These are phyloP conservation scores for Venturia aucupariae DNA, from an alignment of 2,329 filamentous ascomycete species.

Conservation along the genomic window DNA sequence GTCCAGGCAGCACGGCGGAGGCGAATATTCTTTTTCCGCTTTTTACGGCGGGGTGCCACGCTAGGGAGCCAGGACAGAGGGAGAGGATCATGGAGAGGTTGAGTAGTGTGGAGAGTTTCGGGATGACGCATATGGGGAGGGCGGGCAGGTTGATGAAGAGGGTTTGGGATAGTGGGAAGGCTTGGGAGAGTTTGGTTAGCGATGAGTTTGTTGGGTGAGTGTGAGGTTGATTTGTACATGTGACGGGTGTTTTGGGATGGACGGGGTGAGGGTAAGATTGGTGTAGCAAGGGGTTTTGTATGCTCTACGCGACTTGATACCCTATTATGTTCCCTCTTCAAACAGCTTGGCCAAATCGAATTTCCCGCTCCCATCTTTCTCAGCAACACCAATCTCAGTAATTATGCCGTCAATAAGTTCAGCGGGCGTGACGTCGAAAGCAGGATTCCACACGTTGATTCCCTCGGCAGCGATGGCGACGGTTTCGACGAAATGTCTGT, in stretches of 20 bases:
- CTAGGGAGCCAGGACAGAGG: conserved; percentile 46
- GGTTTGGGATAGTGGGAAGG: conserved; percentile 57
- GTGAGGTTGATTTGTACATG: no score
- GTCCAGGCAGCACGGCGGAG: conserved; percentile 60
- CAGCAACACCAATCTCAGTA: conserved; percentile 80
- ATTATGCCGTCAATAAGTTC: conserved; percentile 87
- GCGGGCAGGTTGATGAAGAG: conserved; percentile 58
- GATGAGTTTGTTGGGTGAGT: conserved; percentile 59
- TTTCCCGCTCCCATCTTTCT: conserved; percentile 60
- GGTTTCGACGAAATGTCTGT: conserved; percentile 51
- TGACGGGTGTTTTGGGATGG: no score
- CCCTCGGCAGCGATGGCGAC: conserved; percentile 69
- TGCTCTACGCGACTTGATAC: neutral
- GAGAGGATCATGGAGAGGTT: conserved; percentile 56
- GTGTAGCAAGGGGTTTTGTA: no score
- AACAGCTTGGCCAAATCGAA: conserved; percentile 51
- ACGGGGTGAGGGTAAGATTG: neutral
- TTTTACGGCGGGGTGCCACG: conserved; percentile 75
- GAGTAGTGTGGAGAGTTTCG: conserved; percentile 58
- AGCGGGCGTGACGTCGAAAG: conserved; percentile 89
- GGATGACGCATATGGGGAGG: conserved; percentile 61
- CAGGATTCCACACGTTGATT: conserved; percentile 90
- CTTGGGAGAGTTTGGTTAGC: conserved; percentile 59
- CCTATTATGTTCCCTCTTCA: conserved; percentile 15
- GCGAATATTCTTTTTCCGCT: conserved; percentile 70